Percentiles rank a stretch among this genome's conserved stretches.
Conservation (phyloP, 2,329 filamentous ascomycete species). For the Elsinoe fawcettii region DNA sequence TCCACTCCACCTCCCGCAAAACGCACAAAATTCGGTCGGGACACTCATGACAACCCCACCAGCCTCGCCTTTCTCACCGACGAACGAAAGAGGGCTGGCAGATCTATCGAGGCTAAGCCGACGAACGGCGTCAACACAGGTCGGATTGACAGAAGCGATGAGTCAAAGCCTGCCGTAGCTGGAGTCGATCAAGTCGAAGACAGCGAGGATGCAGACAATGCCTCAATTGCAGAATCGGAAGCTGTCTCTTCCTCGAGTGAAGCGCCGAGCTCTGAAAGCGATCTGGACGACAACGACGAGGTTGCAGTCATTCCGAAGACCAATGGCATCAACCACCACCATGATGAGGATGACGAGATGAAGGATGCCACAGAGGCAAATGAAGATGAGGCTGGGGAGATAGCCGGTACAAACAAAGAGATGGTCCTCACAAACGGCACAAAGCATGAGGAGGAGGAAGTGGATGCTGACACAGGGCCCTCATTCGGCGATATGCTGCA, state of each 20-base stretch:
- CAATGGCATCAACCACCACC: slow-evolving; percentile 21
- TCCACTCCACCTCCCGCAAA: slow-evolving; percentile 27
- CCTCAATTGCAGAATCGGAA: slow-evolving; percentile 39
- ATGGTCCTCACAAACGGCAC: not conserved
- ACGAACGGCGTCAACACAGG: slow-evolving; percentile 47
- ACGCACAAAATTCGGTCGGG: slow-evolving; percentile 25
- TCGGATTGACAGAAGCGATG: slow-evolving; percentile 48
- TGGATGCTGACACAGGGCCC: slow-evolving; percentile 45
- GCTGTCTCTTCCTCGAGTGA: slow-evolving; percentile 25
- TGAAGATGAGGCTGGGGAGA: slow-evolving; percentile 25
- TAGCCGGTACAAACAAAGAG: not conserved
- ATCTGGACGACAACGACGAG: slow-evolving; percentile 23
- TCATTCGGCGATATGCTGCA: slow-evolving; percentile 84
- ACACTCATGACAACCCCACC: slow-evolving; percentile 26
- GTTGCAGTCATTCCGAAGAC: slow-evolving; percentile 20
- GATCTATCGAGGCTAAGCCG: slow-evolving; percentile 38
- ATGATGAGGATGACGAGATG: slow-evolving; percentile 23
- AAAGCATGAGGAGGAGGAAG: slow-evolving; percentile 18
- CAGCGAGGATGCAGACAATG: slow-evolving; percentile 34
- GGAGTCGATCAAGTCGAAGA: slow-evolving; percentile 40
- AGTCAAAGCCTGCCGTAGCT: slow-evolving; percentile 49
- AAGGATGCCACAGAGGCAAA: slow-evolving; percentile 23
- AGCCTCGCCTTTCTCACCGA: slow-evolving; percentile 30
- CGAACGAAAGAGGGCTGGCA: slow-evolving; percentile 29
- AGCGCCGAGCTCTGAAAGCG: slow-evolving; percentile 28